Evolutionary conservation across 2,329 filamentous ascomycete species (phyloP).

Genomic region (Stenocarpella maydis): DNA sequence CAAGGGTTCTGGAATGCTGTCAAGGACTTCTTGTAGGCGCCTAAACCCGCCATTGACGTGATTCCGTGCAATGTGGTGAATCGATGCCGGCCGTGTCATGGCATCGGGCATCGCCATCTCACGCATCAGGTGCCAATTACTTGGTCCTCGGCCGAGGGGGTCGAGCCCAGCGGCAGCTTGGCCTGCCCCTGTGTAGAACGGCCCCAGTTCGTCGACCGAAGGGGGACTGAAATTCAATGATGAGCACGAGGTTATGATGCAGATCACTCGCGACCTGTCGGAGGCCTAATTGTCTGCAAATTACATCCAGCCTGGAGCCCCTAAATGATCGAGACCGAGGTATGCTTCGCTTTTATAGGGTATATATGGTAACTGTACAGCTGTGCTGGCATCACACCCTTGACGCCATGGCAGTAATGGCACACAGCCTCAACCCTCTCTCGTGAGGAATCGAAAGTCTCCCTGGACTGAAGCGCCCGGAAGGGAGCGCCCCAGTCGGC

Average conservation of each 20-base stretch:
- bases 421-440: too few relatives aligned
- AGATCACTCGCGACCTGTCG: neutral
- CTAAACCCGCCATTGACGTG: too few relatives aligned
- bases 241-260: too few relatives aligned
- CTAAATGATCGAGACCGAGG: too few relatives aligned
- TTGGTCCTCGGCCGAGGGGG: neutral
- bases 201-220: neutral
- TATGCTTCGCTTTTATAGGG: too few relatives aligned
- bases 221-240: too few relatives aligned
- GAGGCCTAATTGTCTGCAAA: neutral
- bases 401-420: too few relatives aligned
- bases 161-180: neutral
- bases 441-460: too few relatives aligned
- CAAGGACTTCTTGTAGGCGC: slow-evolving; percentile 59
- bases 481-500: slow-evolving; percentile 44
- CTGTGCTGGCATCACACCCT: neutral
- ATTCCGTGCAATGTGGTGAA: neutral
- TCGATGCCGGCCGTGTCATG: neutral
- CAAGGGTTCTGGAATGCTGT: slow-evolving; percentile 72
- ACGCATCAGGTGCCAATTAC: neutral
- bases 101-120: neutral
- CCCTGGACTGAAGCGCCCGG: too few relatives aligned
- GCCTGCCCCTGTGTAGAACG: neutral
- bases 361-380: neutral
- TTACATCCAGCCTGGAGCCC: too few relatives aligned